Base-by-base conservation (phyloP, 805 yeast genomes). In the Nakazawaea molendinolei region DNA sequence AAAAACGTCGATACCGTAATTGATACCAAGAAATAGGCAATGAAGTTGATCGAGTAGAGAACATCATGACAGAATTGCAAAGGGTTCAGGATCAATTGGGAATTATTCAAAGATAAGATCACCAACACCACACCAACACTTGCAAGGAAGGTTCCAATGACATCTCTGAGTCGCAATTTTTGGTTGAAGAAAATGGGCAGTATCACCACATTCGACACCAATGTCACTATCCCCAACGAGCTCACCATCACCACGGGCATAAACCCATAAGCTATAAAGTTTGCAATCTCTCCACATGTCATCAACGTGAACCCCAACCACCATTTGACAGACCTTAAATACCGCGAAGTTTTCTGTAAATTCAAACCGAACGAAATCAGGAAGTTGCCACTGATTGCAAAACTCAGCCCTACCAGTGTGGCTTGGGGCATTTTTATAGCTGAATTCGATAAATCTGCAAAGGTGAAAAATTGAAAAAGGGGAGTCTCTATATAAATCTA, bases 191-290 rank as follows among this genome's bases (percentile, higher is more conserved):
- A 42, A 1, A 69, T 50, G 0, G 75, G 76, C 0, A 75, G 75
- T 16, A 71, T 56, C 24, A 52, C 44, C 1, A 69, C 55, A 42
- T 71, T 70, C 3, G 74, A 60, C 1, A 71, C 55, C 15, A 67
- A 56, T 1, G 75, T 68, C 24, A 68, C 65, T 1, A 70, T 73
- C 4, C 76, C 76, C 22, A 70, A 41, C 0, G 76, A 73, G 4
- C 71, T 63, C 13, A 70, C 72, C 3, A 67, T 53, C 8, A 67
- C 59, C 5, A 69, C 69, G 1, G 72, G 71, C 0, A 70, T 66
- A 29, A 67, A 50, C 0, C 76, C 76, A 43, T 67, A 68, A 10
- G 73, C 71, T 8, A 69, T 48, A 40, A 70, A 67, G 44, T 67
- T 69, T 7, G 70, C 67, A 8, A 58, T 47, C 41, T 70, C 76